Evolutionary conservation across 2,329 filamentous ascomycete genomes (phyloP), one percentile per base, ranked within the genome.

Genomic region (Elsinoe ampelina): DNA sequence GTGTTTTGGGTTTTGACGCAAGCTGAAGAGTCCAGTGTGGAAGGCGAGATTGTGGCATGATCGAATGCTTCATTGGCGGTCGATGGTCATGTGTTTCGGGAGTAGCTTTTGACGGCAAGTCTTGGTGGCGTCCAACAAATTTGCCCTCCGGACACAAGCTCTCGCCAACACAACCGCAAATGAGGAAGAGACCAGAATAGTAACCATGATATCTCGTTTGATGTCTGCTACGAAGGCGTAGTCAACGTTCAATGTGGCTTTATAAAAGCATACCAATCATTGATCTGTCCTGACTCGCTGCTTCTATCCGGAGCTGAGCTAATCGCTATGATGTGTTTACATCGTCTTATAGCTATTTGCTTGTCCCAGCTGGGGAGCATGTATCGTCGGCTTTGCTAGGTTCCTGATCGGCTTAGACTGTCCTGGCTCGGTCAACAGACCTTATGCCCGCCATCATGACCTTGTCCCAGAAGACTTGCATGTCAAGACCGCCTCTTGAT

Each of bases 291-390:
- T 48, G 42, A 56, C 54, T 45, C 54, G 41, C 54, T 30, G 39
- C 54, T 56, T 56, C 54, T 56, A 56, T 55, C 39, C 39, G 38
- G 32, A 56, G 54, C 54, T 56, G 41, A 47, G 54, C 54, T 56
- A 45, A 38, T 52, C n/a, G 54, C 54, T 56, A 56, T 56, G 54
- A 56, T 34, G 54, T 38, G 45, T n/a, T 36, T 52, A 52, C 48
- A 52, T 52, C 48, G 48, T 15, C 32, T 52, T 52, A 45, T 47
- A 55, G 52, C 52, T 55, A 55, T 42, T 55, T 48, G 54, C 41
- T 56, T 56, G 10, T 48, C 38, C 38, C 48, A 52, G 48, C 48
- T 52, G 26, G 17, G 35, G 48, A 22, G 48, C 48, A 35, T 52
- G 15, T 36, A 10, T 52, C n/a, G 26, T 39, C 48, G 26, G 19